phyloP scores from a whole-genome alignment of 345 rosid genomes.

The Brassica cretica region DNA sequence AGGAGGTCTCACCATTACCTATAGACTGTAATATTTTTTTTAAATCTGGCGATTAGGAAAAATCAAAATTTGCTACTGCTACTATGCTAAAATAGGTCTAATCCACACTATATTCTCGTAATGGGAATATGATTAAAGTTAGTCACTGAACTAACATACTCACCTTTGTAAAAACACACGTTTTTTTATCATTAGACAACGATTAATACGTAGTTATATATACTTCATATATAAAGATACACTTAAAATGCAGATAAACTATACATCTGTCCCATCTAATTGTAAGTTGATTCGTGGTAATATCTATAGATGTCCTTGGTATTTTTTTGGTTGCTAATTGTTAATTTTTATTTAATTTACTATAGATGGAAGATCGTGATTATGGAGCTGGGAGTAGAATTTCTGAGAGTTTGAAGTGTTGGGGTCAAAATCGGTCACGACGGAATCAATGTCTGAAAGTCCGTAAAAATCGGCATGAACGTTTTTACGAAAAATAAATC shows the following conservation, averaged over 20 bases:
- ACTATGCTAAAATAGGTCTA: neutral
- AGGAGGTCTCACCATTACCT: too few species aligned
- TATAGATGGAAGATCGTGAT: conserved; percentile 36
- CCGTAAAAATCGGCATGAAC: too few species aligned
- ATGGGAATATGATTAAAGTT: neutral
- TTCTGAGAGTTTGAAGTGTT: conserved; percentile 25
- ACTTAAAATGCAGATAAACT: conserved; percentile 10
- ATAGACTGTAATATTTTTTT: too few species aligned
- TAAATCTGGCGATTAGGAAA: too few species aligned
- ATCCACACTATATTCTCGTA: neutral
- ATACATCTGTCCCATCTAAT: neutral
- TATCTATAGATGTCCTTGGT: neutral
- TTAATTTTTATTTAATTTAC: neutral
- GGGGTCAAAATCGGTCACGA: too few species aligned
- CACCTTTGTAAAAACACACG: neutral
- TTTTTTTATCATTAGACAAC: neutral
- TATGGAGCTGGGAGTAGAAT: conserved; percentile 24
- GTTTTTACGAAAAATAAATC: too few species aligned
- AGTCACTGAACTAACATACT: neutral
- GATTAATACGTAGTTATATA: too few species aligned
- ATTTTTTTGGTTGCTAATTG: neutral
- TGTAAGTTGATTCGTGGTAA: conserved; percentile 3
- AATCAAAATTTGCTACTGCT: conserved; percentile 2
- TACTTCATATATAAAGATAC: neutral
- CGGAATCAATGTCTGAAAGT: too few species aligned